Conservation (phyloP, 306 rosid species). For the Vachellia pachyceras region DNA sequence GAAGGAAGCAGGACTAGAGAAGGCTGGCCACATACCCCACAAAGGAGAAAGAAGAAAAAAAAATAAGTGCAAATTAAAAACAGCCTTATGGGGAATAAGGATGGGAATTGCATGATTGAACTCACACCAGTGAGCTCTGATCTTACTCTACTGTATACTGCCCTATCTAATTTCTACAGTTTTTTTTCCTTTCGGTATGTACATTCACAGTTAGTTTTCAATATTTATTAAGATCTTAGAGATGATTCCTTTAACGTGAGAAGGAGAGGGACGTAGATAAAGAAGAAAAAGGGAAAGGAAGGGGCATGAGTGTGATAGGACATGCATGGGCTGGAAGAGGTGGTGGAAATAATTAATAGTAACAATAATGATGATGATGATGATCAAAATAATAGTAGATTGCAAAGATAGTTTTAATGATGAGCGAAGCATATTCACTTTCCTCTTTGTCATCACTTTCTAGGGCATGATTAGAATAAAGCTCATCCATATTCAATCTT, state of each 20-base stretch:
- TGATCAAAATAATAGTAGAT: conserved; percentile 37
- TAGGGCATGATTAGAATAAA: conserved; percentile 75
- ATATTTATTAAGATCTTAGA: neutral
- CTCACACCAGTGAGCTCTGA: conserved; percentile 38
- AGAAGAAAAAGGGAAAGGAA: conserved; percentile 30
- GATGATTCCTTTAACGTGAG: conserved; percentile 19
- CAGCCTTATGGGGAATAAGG: conserved; percentile 92
- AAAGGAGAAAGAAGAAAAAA: conserved; percentile 48
- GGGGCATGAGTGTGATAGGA: conserved; percentile 60
- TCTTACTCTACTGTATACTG: conserved; percentile 15
- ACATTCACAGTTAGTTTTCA: neutral
- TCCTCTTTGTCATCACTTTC: conserved; percentile 85
- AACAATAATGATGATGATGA: neutral
- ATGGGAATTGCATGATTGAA: conserved; percentile 75
- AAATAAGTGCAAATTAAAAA: conserved; percentile 46
- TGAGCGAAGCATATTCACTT: conserved; percentile 63
- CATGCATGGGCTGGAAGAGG: conserved; percentile 45
- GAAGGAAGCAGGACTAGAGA: conserved; percentile 57
- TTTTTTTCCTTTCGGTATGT: neutral
- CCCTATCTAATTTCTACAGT: neutral
- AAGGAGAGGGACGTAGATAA: conserved; percentile 9
- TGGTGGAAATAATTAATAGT: too few relatives aligned
- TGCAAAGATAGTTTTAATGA: conserved; percentile 52
- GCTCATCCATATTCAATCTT: conserved; percentile 55
- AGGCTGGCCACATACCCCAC: conserved; percentile 61